Percentiles rank a stretch among this genome's conserved stretches.
phyloP scores from a whole-genome alignment of 192 early-diverging fungal genomes.

The Rhizoclosmatium sp. region DNA sequence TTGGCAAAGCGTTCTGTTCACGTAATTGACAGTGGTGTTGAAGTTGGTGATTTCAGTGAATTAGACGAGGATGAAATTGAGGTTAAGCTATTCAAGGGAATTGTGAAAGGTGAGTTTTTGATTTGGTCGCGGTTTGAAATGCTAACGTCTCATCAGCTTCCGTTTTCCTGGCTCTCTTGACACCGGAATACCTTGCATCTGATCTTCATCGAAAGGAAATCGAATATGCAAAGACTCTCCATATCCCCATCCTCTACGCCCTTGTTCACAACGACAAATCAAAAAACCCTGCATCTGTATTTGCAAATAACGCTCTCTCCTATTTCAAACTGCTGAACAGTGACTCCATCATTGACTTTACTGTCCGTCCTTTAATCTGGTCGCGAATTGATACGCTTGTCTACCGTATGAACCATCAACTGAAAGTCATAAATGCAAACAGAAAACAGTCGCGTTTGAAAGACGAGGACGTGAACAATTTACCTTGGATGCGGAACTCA shows the following conservation, averaged over 20 bases:
- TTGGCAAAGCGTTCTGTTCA: neutral
- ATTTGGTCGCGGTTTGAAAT: neutral
- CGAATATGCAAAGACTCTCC: constrained; percentile 3
- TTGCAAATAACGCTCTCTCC: neutral
- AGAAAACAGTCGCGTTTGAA: neutral
- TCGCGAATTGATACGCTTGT: constrained; percentile 10
- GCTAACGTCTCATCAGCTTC: neutral
- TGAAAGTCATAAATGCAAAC: neutral
- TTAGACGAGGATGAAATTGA: constrained; percentile 4
- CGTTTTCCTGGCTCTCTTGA: constrained; percentile 19
- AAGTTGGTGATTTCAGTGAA: neutral
- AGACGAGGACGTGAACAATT: constrained; percentile 7
- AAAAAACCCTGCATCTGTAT: neutral
- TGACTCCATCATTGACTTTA: constrained; percentile 17
- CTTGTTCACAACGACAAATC: neutral
- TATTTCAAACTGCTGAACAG: neutral
- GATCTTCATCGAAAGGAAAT: constrained; percentile 19
- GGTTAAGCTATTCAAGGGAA: neutral
- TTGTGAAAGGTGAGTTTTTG: constrained; percentile 17
- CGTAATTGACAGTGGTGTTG: neutral
- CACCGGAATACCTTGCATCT: constrained; percentile 23
- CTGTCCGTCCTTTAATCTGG: neutral
- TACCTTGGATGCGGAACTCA: constrained; percentile 16
- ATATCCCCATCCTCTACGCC: constrained; percentile 15
- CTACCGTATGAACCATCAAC: neutral